Base-by-base conservation (phyloP, 495 filamentous ascomycete species). In the Darksidea phi region DNA sequence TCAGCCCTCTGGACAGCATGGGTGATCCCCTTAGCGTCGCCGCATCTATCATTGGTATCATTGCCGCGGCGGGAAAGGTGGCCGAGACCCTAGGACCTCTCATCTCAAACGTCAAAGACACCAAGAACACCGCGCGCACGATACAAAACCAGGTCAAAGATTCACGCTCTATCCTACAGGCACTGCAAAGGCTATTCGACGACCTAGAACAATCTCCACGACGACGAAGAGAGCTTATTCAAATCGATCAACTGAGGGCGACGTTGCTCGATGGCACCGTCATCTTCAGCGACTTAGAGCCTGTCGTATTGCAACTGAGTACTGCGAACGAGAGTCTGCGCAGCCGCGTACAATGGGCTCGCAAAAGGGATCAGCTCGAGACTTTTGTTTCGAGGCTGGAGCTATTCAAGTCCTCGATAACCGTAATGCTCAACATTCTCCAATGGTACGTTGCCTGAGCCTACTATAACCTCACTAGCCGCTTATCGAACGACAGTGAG, bases 381-480 rank as follows among this genome's bases (percentile, higher is more conserved):
- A 5, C 25, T 5, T 25, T 50, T n/a, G 20, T 52, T 5, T 6
- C 23, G 2, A 6, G 48, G 24, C 10, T 59, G 6, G 46, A 59
- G 47, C 18, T 5, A 2, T 52, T 59, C 37, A 50, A 26, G 25
- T 26, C 5, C 21, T 59, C 46, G 13, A 50, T 59, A 5, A 41
- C 7, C 15, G 28, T 32, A 3, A 59, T 59, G 47, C 25, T 59
- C 41, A 59, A 50, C 56, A 52, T 59, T 42, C 24, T 59, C 13
- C 56, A 50, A 21, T 59, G 56, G 56, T 52, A 45, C 21, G 47
- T 32, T n/a, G n/a, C n/a, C n/a, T n/a, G n/a, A n/a, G n/a, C n/a
- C n/a, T n/a, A n/a, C n/a, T n/a, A n/a, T n/a, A n/a, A n/a, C n/a
- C n/a, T n/a, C n/a, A n/a, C n/a, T n/a, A n/a, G n/a, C n/a, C n/a